phyloP scores from a whole-genome alignment of 495 filamentous ascomycete species.

The Podospora pseudocomata region DNA sequence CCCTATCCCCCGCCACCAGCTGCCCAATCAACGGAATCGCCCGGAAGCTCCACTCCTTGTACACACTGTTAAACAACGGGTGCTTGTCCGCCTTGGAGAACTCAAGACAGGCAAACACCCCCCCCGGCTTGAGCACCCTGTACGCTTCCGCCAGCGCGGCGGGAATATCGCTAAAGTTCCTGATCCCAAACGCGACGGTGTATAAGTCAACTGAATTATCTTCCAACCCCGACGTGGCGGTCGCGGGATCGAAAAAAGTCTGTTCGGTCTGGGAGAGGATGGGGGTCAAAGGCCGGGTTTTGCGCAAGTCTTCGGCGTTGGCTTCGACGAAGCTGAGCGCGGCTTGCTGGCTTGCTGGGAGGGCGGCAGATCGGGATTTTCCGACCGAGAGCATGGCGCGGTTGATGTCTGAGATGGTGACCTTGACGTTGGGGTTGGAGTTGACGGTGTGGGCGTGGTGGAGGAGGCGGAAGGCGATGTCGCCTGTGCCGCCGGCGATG shows the following conservation, averaged over 20 bases:
- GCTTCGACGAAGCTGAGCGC: slow-evolving; percentile 75
- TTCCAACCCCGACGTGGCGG: slow-evolving; percentile 50
- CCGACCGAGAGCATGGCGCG: slow-evolving; percentile 89
- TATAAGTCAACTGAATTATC: slow-evolving; percentile 76
- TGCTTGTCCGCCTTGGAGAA: slow-evolving; percentile 77
- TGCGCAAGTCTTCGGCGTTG: slow-evolving; percentile 73
- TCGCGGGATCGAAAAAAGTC: slow-evolving; percentile 22
- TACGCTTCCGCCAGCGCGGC: slow-evolving; percentile 74
- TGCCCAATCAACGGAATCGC: slow-evolving; percentile 95
- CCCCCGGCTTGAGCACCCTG: slow-evolving; percentile 88
- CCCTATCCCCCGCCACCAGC: slow-evolving; percentile 87
- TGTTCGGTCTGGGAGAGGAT: slow-evolving; percentile 8
- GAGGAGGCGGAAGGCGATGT: slow-evolving; percentile 96
- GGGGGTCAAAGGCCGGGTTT: slow-evolving; percentile 22
- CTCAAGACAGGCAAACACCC: slow-evolving; percentile 95
- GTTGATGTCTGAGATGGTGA: slow-evolving; percentile 95
- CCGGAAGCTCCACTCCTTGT: slow-evolving; percentile 93
- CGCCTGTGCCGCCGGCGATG: slow-evolving; percentile 94
- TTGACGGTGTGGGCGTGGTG: slow-evolving; percentile 83
- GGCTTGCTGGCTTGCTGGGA: slow-evolving; percentile 45
- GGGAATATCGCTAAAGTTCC: slow-evolving; percentile 89
- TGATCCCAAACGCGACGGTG: slow-evolving; percentile 95
- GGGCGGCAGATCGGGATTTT: slow-evolving; percentile 58
- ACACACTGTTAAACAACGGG: slow-evolving; percentile 71
- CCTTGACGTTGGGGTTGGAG: slow-evolving; percentile 68